phyloP scores from a whole-genome alignment of 371 early-diverging fungal species.

The Vairimorpha ceranae region DNA sequence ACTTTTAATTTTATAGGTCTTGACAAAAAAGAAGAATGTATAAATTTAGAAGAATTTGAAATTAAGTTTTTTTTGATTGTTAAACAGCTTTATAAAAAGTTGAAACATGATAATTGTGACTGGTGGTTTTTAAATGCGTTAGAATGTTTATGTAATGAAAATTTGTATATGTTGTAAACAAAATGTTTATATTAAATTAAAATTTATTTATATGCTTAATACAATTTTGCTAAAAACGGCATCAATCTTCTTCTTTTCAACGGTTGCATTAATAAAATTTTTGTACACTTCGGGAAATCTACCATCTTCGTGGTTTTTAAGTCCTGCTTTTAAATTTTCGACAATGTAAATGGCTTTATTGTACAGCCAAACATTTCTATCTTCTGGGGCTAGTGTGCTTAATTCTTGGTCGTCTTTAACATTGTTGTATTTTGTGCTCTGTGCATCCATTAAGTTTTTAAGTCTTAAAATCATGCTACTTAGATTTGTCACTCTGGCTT shows the following conservation, averaged over 20 bases:
- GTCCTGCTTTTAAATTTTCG: background rate
- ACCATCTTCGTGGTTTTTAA: background rate
- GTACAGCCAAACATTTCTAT: background rate
- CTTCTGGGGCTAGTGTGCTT: background rate
- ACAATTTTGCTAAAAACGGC: background rate
- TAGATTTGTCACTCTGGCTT: background rate
- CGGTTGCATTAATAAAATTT: background rate
- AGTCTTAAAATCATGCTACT: background rate
- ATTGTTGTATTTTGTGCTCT: background rate
- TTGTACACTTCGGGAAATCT: background rate
- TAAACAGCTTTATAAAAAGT: background rate
- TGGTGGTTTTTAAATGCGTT: background rate
- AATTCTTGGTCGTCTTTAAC: background rate
- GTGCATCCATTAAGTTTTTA: background rate
- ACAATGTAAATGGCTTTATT: background rate
- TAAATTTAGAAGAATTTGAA: background rate
- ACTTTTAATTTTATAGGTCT: conserved; percentile 4
- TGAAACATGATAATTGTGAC: background rate
- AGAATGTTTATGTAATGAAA: background rate
- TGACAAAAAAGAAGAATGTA: background rate
- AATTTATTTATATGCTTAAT: background rate
- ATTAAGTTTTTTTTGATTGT: background rate
- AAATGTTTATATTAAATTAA: background rate
- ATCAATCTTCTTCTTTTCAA: conserved; percentile 8
- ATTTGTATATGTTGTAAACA: no score